phyloP scores from a whole-genome alignment of 768 basidiomycete genomes.

The Agrocybe chaxingu region DNA sequence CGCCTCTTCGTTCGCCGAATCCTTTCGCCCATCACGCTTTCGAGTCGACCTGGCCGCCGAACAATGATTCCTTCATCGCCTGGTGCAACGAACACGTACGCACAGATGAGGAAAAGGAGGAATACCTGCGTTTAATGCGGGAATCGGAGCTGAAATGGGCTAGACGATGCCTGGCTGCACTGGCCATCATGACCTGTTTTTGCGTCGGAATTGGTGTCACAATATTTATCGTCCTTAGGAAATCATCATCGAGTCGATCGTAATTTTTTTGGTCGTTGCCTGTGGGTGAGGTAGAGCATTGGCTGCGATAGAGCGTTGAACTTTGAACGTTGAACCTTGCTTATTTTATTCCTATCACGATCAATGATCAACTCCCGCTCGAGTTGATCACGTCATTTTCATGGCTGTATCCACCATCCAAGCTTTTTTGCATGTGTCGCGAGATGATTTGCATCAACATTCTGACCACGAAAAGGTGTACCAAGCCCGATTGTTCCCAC shows the following conservation, averaged over 20 bases:
- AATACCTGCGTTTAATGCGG: constrained; percentile 9
- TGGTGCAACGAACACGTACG: constrained; percentile 14
- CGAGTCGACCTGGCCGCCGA: constrained; percentile 9
- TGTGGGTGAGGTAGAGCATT: too few species aligned
- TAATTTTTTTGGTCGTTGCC: background rate
- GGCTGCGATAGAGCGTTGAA: too few species aligned
- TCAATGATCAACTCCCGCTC: too few species aligned
- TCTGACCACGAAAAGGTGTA: too few species aligned
- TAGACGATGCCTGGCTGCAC: constrained; percentile 12
- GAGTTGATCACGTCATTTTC: too few species aligned
- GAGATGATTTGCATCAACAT: too few species aligned
- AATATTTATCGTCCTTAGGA: constrained; percentile 11
- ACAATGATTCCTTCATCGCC: constrained; percentile 2
- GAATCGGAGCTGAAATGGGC: constrained; percentile 16
- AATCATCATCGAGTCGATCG: background rate
- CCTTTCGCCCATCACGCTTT: constrained; percentile 7
- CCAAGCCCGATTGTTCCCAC: too few species aligned
- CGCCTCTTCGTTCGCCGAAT: constrained; percentile 8
- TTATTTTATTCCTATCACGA: too few species aligned
- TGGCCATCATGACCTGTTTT: constrained; percentile 4
- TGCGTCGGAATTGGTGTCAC: constrained; percentile 11
- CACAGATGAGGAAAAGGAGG: constrained; percentile 12
- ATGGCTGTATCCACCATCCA: too few species aligned
- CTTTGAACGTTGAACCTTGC: too few species aligned
- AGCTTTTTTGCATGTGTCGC: too few species aligned